A percentile compares a stretch with the other conserved stretches of the same genome.
Evolutionary conservation across 2,329 filamentous ascomycete species (phyloP).

Genomic region (Cadophora gregata): DNA sequence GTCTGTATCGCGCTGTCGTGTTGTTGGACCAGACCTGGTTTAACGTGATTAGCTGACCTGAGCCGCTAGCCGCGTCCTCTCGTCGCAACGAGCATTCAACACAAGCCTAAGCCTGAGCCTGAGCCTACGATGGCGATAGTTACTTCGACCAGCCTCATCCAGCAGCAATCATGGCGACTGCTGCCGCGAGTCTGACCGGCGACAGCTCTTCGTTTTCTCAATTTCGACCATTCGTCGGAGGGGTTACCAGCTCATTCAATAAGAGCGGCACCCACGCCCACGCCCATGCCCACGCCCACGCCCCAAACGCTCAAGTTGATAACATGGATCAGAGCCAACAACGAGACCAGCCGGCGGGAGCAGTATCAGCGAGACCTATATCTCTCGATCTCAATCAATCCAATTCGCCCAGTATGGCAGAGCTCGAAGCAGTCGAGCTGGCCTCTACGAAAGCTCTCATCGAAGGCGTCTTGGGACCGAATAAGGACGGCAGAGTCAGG

Average conservation of each 20-base stretch:
- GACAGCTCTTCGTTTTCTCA: constrained; percentile 34
- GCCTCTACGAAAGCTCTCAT: constrained; percentile 35
- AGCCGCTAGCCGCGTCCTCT: constrained; percentile 11
- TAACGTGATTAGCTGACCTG: not conserved
- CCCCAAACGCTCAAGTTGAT: not conserved
- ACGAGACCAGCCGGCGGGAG: constrained; percentile 29
- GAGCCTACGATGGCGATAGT: constrained; percentile 38
- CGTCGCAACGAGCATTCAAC: constrained; percentile 10
- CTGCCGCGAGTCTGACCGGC: constrained; percentile 35
- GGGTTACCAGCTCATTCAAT: constrained; percentile 13
- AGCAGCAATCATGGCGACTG: constrained; percentile 39
- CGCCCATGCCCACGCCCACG: not conserved
- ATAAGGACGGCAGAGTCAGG: constrained; percentile 56
- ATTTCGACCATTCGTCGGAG: constrained; percentile 37
- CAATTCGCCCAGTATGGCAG: constrained; percentile 49
- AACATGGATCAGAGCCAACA: constrained; percentile 26
- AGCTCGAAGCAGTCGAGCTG: constrained; percentile 62
- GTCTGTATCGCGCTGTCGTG: not conserved
- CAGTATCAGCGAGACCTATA: constrained; percentile 31
- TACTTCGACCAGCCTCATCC: constrained; percentile 28
- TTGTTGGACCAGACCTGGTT: not conserved
- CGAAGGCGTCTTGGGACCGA: constrained; percentile 45
- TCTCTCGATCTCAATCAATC: constrained; percentile 32
- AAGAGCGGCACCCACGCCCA: constrained; percentile 14
- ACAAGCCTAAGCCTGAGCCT: not conserved